Percentiles rank a stretch among this genome's conserved stretches.
phyloP scores from a whole-genome alignment of 768 basidiomycete species.

The Hygrophorus russula region DNA sequence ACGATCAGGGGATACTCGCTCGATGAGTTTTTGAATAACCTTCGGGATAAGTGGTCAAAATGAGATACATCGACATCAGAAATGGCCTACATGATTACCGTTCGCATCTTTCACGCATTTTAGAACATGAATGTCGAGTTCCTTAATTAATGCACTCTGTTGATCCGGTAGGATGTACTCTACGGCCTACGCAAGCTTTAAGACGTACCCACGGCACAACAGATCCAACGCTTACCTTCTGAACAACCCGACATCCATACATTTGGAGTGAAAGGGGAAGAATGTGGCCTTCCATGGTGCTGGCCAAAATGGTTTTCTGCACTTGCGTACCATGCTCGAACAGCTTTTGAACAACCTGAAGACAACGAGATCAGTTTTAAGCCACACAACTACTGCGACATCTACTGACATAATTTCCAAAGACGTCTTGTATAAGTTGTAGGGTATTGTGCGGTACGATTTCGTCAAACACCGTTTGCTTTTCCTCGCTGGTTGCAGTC shows the following conservation, averaged over 20 bases:
- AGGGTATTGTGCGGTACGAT: conserved; percentile 69
- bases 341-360: conserved; percentile 84
- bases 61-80: not conserved
- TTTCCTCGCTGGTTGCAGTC: conserved; percentile 66
- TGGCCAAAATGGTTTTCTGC: conserved; percentile 63
- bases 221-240: conserved; percentile 47
- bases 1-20: conserved; percentile 66
- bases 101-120: conserved; percentile 85
- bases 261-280: conserved; percentile 75
- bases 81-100: conserved; percentile 77
- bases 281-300: conserved; percentile 68
- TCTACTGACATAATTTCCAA: conserved; percentile 84
- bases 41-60: conserved; percentile 15
- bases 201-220: not conserved
- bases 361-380: not conserved
- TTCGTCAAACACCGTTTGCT: conserved; percentile 74
- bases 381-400: not conserved
- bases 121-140: conserved; percentile 71
- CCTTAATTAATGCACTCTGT: conserved; percentile 62
- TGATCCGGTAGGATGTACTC: conserved; percentile 74
- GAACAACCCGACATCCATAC: conserved; percentile 94
- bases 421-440: conserved; percentile 81
- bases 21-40: conserved; percentile 85
- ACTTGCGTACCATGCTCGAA: conserved; percentile 75
- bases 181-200: conserved; percentile 47